Base-by-base conservation (phyloP, 129 eudicot species). In the Erigeron canadensis region DNA sequence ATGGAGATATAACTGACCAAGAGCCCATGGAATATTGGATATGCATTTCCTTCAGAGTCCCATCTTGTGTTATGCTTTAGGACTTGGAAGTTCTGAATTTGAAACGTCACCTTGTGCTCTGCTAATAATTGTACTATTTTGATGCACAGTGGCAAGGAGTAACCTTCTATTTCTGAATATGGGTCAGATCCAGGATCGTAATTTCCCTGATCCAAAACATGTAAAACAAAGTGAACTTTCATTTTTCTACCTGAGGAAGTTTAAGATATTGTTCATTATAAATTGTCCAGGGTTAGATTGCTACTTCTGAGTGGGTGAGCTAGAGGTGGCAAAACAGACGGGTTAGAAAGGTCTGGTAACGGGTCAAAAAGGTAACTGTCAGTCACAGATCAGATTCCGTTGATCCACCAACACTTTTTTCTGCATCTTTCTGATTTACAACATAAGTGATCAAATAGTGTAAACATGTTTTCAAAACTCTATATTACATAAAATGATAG, bases 1-100 rank as follows among this genome's bases (percentile, higher is more conserved):
- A 72, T 21, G 15, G 67, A 37, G 10, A 8, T 74, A 37, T 9
- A 70, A 74, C 89, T 90, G 42, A 94, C 98, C 93, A 85, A 82
- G 74, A 93, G 75, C 50, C 98, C 98, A 48, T 70, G 77, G 78
- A 89, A 87, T 72, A 94, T 82, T 7, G 98, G 98, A 59, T 60
- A 78, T 63, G 89, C 82, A 72, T 75, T 84, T 82, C 96, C 97
- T 62, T 81, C 86, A 69, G 87, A 57, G 71, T 87, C 90, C 81
- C 86, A 70, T 79, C 86, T 86, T 74, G 98, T 94, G 81, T 94
- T 94, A 69, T 87, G 82, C 66, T 80, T 65, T 45, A 94, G 96
- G 71, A 94, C 93, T 73, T 90, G 95, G n/a, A 89, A 81, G 44
- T 79, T 84, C 67, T 81, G 86, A 69, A 94, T 76, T 75, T 89